A percentile compares a stretch with the other conserved stretches of the same genome.
Evolutionary conservation across 371 early-diverging fungal genomes (phyloP).

Genomic region (Catenaria anguillulae): DNA sequence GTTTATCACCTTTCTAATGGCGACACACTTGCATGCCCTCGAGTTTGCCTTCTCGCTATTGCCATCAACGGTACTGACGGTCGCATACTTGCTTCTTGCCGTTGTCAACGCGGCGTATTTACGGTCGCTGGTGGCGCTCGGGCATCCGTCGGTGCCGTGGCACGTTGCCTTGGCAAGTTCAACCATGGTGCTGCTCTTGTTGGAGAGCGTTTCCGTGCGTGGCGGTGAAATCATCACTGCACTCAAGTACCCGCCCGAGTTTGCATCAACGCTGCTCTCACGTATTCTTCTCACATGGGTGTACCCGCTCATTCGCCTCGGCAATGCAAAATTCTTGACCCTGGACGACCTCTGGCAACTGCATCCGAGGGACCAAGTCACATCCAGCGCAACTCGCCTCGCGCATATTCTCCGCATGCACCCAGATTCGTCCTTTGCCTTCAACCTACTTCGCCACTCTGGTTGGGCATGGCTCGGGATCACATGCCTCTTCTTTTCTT

Average conservation of each 20-base stretch:
- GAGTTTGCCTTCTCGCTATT: too few relatives aligned
- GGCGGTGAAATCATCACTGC: too few relatives aligned
- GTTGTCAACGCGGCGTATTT: too few relatives aligned
- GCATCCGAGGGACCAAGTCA: neutral
- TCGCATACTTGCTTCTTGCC: too few relatives aligned
- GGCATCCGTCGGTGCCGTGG: too few relatives aligned
- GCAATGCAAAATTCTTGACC: neutral
- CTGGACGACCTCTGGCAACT: neutral
- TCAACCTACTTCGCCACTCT: neutral
- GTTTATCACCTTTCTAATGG: too few relatives aligned
- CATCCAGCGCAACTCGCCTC: neutral
- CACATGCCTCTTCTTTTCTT: neutral
- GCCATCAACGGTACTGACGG: too few relatives aligned
- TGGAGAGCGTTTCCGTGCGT: too few relatives aligned
- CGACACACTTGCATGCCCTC: too few relatives aligned
- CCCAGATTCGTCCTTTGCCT: neutral
- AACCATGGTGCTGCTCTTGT: too few relatives aligned
- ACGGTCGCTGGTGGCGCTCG: too few relatives aligned
- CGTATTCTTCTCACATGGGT: neutral
- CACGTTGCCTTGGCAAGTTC: too few relatives aligned
- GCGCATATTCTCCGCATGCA: neutral
- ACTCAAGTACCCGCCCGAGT: neutral
- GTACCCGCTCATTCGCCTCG: neutral
- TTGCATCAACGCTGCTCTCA: neutral
- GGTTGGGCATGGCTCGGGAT: neutral